Evolutionary conservation across 805 yeast species (phyloP).

Genomic region (Ogataea philodendri): DNA sequence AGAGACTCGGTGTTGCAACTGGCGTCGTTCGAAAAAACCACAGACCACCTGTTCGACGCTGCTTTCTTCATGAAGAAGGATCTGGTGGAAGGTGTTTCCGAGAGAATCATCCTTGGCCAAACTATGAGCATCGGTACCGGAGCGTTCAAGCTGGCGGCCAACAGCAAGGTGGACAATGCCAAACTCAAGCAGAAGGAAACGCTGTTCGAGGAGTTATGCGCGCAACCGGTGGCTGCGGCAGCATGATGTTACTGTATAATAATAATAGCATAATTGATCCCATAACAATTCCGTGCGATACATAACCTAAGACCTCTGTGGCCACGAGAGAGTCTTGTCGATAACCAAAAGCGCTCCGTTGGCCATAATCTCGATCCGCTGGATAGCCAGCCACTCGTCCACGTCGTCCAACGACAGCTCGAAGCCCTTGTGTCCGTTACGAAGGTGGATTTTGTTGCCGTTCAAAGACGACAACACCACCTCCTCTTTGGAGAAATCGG

Average conservation of each 20-base stretch:
- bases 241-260: constrained; percentile 2
- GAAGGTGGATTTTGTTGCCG: constrained; percentile 37
- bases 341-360: constrained; percentile 48
- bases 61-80: constrained; percentile 97
- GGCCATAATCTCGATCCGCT: constrained; percentile 36
- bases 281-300: constrained; percentile 1
- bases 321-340: constrained; percentile 37
- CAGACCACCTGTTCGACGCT: constrained; percentile 97
- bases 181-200: constrained; percentile 39
- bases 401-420: constrained; percentile 34
- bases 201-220: constrained; percentile 46
- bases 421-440: constrained; percentile 36
- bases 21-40: constrained; percentile 97
- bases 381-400: constrained; percentile 38
- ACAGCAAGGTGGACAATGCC: constrained; percentile 43
- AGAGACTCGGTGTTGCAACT: constrained; percentile 95
- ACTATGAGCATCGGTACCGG: constrained; percentile 98
- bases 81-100: constrained; percentile 95
- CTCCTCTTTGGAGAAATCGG: constrained; percentile 20
- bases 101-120: constrained; percentile 95
- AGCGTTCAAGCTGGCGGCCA: constrained; percentile 79
- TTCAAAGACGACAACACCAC: constrained; percentile 35
- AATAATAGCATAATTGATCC: constrained; percentile 6
- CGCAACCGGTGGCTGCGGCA: constrained; percentile 5
- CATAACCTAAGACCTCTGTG: constrained; percentile 24